Base-by-base conservation (phyloP, 2,329 filamentous ascomycete species). In the Colletotrichum sp. region DNA sequence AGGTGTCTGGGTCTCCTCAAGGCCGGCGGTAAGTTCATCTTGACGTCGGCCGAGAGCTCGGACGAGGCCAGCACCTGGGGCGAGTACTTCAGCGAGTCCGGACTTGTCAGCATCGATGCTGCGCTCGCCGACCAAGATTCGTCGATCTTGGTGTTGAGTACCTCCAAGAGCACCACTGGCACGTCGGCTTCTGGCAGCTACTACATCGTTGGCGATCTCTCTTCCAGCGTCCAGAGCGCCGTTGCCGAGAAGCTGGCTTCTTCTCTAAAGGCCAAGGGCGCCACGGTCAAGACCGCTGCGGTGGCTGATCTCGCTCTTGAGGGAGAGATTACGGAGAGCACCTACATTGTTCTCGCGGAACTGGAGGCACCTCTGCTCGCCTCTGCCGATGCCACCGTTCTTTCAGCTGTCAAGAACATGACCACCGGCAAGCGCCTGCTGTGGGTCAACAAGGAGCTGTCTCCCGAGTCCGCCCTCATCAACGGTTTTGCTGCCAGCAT, bases 71-170 rank as follows among this genome's bases (percentile, higher is more conserved):
- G 80, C 12, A 77, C 78, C 7, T 66, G 78, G 18, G 64, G 66
- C 16, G 74, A 75, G 36, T 75, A 79, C 66, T 78, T 79, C 36
- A 68, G 75, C 52, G 71, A 82, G 69, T 81, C 21, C 84, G 85
- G 71, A 84, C 84, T 26, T 78, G 80, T 16, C 80, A 86, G 9
- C 78, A 82, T 15, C 84, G 84, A 32, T 85, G 85, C 84, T 86
- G 85, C 84, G 44, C 44, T 52, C 13, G 44, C n/a, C n/a, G 44
- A 52, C 10, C 44, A 21, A 21, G 18, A 21, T 4, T 52, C 44
- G 6, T 52, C 44, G 6, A 52, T 52, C 44, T 52, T 52, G 44
- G 44, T 52, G 6, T 21, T 52, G 44, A 52, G n/a, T 4, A 52
- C 44, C 7, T 49, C n/a, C 44, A 52, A 52, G 44, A 52, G 44